phyloP scores from a whole-genome alignment of 164 flowering plant species.

The Chimonanthus praecox region DNA sequence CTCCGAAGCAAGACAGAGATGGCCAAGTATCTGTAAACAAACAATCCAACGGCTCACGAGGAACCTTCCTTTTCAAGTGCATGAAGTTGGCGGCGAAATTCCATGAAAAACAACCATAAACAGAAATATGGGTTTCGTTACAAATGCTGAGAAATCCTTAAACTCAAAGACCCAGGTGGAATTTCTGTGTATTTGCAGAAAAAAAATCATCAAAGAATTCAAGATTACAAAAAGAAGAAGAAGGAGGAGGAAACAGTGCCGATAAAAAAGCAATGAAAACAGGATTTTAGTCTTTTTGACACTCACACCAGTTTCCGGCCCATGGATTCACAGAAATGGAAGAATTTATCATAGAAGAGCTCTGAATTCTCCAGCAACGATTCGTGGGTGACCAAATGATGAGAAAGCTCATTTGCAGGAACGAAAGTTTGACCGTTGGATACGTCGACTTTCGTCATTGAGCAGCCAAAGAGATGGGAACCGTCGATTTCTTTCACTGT shows the following conservation, averaged over 20 bases:
- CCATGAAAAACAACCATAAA: background rate
- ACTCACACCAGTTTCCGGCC: slow-evolving; percentile 28
- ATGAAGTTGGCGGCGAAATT: background rate
- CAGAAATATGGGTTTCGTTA: background rate
- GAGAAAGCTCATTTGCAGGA: background rate
- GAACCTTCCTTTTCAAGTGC: background rate
- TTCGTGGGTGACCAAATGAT: background rate
- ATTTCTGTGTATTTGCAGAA: background rate
- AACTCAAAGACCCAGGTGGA: background rate
- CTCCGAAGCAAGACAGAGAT: background rate
- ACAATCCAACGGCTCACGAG: background rate
- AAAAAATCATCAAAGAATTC: background rate
- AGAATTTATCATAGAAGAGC: slow-evolving; percentile 22
- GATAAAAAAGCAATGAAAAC: background rate
- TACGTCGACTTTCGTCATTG: background rate
- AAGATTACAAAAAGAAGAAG: background rate
- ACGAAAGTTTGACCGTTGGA: background rate
- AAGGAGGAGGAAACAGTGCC: background rate
- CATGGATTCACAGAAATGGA: slow-evolving; percentile 11
- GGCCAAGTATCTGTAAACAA: background rate
- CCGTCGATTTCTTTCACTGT: background rate
- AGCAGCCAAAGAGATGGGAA: background rate
- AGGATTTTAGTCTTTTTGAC: background rate
- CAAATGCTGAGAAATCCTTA: background rate
- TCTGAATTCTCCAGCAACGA: slow-evolving; percentile 4